These are phyloP conservation scores for Penicillium rolfsii DNA, from an alignment of 2,329 filamentous ascomycete species.

Conservation along the genomic window DNA sequence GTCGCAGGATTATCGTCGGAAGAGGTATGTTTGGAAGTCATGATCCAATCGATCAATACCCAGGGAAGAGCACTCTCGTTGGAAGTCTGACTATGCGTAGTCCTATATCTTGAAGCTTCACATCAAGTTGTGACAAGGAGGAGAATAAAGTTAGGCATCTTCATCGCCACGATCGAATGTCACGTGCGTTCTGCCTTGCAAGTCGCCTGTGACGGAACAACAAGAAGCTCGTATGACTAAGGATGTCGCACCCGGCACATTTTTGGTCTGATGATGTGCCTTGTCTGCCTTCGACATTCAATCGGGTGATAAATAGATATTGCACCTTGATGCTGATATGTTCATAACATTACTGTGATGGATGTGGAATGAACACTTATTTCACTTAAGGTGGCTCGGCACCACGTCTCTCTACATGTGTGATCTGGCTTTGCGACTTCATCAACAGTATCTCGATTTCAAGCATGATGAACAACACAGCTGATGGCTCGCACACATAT, in stretches of 20 bases:
- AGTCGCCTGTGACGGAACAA: background rate
- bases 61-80: too few relatives aligned
- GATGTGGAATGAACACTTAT: too few relatives aligned
- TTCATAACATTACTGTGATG: too few relatives aligned
- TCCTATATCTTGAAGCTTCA: too few relatives aligned
- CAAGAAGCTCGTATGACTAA: too few relatives aligned
- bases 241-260: too few relatives aligned
- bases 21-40: background rate
- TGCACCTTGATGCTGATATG: too few relatives aligned
- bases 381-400: too few relatives aligned
- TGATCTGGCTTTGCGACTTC: slow-evolving; percentile 16
- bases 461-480: slow-evolving; percentile 1
- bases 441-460: slow-evolving; percentile 15
- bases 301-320: too few relatives aligned
- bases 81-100: too few relatives aligned
- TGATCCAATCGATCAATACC: background rate
- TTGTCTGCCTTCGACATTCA: too few relatives aligned
- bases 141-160: background rate
- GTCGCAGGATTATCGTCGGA: background rate
- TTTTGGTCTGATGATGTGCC: too few relatives aligned
- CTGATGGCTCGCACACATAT: background rate
- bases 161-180: background rate
- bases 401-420: slow-evolving; percentile 34
- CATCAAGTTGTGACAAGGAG: background rate
- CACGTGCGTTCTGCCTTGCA: background rate